Percentiles rank a stretch among this genome's conserved stretches.
Conservation (phyloP, 306 rosid genomes). For the Quercus dentata region DNA sequence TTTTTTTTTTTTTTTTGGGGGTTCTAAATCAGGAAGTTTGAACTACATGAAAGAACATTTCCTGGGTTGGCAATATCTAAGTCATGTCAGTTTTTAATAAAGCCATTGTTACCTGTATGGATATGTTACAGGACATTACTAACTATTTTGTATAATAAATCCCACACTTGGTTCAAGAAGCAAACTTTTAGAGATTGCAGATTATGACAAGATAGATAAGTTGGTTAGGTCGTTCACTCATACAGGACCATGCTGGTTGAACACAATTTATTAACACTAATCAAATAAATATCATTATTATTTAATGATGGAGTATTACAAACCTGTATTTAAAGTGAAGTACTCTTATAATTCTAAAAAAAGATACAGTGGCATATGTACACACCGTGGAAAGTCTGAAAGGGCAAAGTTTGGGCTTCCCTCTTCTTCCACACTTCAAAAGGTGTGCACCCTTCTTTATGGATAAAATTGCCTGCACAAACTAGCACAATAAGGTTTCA, state of each 20-base stretch:
- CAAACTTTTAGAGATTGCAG: not conserved
- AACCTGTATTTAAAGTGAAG: not conserved
- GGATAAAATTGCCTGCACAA: slow-evolving; percentile 72
- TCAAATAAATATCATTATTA: slow-evolving; percentile 5
- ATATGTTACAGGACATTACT: not conserved
- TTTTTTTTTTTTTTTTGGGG: no score
- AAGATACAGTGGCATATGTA: not conserved
- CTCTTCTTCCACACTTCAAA: slow-evolving; percentile 68
- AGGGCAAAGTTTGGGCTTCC: slow-evolving; percentile 80
- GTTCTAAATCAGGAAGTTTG: not conserved
- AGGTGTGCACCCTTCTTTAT: slow-evolving; percentile 84
- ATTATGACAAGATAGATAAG: slow-evolving; percentile 3
- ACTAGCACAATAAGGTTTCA: slow-evolving; percentile 17
- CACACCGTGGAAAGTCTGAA: slow-evolving; percentile 79
- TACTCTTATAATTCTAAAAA: not conserved
- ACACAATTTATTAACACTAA: not conserved
- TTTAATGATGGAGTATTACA: not conserved
- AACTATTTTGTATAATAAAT: not conserved
- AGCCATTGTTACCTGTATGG: not conserved
- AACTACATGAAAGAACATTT: not conserved
- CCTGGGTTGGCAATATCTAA: not conserved
- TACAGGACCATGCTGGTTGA: not conserved
- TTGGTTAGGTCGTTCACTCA: not conserved
- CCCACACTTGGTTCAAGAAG: not conserved
- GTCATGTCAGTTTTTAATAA: not conserved